Conservation (phyloP, 2,329 filamentous ascomycete species). For the Sporothrix dimorphospora region DNA sequence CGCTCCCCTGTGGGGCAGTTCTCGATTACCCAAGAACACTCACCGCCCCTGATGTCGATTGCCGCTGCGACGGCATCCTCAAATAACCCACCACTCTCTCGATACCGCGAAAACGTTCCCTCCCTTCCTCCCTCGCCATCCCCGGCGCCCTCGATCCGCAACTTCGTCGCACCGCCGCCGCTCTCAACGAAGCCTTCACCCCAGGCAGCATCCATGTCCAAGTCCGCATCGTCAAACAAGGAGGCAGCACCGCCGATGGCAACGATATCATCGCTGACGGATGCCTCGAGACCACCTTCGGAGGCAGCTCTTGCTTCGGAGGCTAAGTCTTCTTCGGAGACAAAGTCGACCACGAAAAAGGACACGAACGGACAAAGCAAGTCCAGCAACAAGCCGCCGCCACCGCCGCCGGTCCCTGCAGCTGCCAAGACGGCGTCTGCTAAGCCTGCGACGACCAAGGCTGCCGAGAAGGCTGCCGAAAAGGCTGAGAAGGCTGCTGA, state of each 20-base stretch:
- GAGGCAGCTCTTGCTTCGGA: background rate
- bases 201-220: constrained; percentile 12
- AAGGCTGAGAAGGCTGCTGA: constrained; percentile 19
- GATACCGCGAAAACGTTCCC: constrained; percentile 25
- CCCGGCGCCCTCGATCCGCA: constrained; percentile 39
- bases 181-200: constrained; percentile 1
- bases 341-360: constrained; percentile 20
- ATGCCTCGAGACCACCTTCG: background rate
- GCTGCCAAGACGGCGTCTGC: constrained; percentile 39
- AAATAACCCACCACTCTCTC: background rate
- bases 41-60: constrained; percentile 39
- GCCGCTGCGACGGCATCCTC: constrained; percentile 37
- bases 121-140: constrained; percentile 38
- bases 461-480: constrained; percentile 28
- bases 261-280: background rate
- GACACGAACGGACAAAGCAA: constrained; percentile 27
- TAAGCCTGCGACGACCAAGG: constrained; percentile 38
- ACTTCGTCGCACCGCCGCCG: constrained; percentile 9
- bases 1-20: constrained; percentile 41
- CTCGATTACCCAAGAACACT: constrained; percentile 40
- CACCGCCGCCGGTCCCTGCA: constrained; percentile 33
- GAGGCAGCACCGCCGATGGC: constrained; percentile 19
- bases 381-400: constrained; percentile 32
- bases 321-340: constrained; percentile 11
- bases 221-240: constrained; percentile 13